These are phyloP conservation scores for Penicillium turbatum DNA, from an alignment of 495 filamentous ascomycete species.

Conservation along the genomic window DNA sequence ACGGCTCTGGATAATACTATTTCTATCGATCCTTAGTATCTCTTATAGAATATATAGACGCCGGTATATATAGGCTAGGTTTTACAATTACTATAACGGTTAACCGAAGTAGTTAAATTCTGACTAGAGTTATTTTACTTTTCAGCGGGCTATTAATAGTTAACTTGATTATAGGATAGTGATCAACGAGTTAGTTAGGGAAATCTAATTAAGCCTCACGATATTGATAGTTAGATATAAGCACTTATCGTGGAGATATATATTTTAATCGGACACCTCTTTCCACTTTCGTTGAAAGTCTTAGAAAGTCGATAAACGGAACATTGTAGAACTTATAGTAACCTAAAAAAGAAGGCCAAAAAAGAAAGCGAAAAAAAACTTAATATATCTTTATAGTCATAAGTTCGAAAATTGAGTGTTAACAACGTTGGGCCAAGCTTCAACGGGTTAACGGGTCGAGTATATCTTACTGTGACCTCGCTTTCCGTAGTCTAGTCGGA, in stretches of 20 bases:
- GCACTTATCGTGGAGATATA: neutral
- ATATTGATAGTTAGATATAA: neutral
- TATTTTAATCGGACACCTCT: no score
- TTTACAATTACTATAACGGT: neutral
- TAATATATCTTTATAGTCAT: neutral
- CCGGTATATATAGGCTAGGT: neutral
- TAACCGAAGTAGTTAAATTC: neutral
- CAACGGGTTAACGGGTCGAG: no score
- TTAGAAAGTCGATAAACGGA: neutral
- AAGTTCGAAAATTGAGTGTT: conserved; percentile 6
- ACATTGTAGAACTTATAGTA: neutral
- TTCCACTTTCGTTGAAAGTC: conserved; percentile 2
- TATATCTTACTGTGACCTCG: no score
- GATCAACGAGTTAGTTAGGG: neutral
- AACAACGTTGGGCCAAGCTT: no score
- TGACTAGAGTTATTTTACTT: neutral
- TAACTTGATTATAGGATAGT: neutral
- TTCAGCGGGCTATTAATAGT: neutral
- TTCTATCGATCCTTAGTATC: neutral
- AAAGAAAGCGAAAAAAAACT: neutral
- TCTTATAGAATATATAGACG: conserved; percentile 1
- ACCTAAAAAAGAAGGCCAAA: neutral
- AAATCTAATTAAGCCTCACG: neutral
- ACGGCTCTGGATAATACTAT: neutral
- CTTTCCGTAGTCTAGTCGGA: no score